phyloP scores from a whole-genome alignment of 2,329 filamentous ascomycete species.

The Fusarium tanahbumbuense region DNA sequence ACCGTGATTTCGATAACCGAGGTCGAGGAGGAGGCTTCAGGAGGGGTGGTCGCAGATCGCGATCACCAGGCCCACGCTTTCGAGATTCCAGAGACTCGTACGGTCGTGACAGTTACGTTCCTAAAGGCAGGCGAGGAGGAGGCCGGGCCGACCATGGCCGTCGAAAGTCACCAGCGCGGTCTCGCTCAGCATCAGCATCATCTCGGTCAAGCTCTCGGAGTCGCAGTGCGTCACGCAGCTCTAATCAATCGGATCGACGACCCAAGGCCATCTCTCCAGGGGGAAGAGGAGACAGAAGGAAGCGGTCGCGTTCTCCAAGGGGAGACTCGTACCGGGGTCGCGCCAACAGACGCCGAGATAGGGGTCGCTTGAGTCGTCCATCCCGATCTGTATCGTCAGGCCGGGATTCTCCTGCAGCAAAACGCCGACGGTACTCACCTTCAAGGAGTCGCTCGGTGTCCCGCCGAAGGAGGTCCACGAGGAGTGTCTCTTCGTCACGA shows the following conservation, averaged over 20 bases:
- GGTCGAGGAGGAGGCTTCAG: constrained; percentile 57
- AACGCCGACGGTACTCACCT: constrained; percentile 63
- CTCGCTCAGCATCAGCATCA: constrained; percentile 50
- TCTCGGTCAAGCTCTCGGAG: constrained; percentile 52
- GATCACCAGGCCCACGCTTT: constrained; percentile 60
- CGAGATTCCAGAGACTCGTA: constrained; percentile 59
- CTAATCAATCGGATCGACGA: constrained; percentile 50
- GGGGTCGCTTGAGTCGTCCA: constrained; percentile 41
- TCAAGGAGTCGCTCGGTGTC: constrained; percentile 61
- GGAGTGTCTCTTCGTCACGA: constrained; percentile 55
- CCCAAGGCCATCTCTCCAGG: constrained; percentile 51
- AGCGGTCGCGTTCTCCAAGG: constrained; percentile 55
- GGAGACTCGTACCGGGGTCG: constrained; percentile 46
- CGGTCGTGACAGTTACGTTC: constrained; percentile 65
- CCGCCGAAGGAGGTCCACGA: constrained; percentile 53
- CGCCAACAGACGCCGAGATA: constrained; percentile 38
- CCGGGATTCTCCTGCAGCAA: constrained; percentile 58
- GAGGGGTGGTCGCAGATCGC: constrained; percentile 59
- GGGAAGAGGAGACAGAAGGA: constrained; percentile 50
- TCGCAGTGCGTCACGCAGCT: constrained; percentile 48
- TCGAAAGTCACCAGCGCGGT: constrained; percentile 47
- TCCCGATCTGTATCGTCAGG: constrained; percentile 54
- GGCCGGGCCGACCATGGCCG: constrained; percentile 57
- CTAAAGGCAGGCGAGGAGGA: constrained; percentile 57
- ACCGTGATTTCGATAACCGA: constrained; percentile 60